Percentiles rank a stretch among this genome's conserved stretches.
Conservation (phyloP, 73 alveolate species). For the Tetrahymena elliotti region DNA sequence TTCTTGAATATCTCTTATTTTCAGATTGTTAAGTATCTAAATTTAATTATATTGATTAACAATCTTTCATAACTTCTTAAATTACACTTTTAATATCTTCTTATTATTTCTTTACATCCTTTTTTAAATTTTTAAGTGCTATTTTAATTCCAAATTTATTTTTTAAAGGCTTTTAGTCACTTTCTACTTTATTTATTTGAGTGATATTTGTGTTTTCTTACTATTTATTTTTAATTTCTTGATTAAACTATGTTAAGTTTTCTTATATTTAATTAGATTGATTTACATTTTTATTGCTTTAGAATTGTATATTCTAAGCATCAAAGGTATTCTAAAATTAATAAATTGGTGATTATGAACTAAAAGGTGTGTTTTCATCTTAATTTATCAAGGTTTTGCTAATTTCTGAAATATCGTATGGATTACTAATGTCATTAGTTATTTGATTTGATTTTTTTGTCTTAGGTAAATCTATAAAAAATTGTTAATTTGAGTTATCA, state of each 20-base stretch:
- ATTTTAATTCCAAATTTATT: neutral
- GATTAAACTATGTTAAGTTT: no score
- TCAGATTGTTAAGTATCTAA: neutral
- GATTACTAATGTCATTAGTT: neutral
- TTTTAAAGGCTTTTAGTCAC: neutral
- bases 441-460: neutral
- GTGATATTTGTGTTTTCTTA: neutral
- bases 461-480: neutral
- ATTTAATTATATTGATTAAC: neutral
- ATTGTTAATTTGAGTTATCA: neutral
- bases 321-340: neutral
- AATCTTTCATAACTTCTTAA: neutral
- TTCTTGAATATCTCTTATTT: neutral
- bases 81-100: neutral
- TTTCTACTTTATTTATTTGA: neutral
- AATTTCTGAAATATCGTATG: neutral
- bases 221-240: no score
- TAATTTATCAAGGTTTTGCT: neutral
- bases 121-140: neutral
- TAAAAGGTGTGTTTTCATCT: neutral
- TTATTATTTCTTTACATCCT: neutral
- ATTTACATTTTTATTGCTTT: no score
- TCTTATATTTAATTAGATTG: neutral
- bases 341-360: neutral
- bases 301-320: no score